These are phyloP conservation scores for Blastobotrys apis DNA, from an alignment of 1,139 yeast species.

Conservation along the genomic window DNA sequence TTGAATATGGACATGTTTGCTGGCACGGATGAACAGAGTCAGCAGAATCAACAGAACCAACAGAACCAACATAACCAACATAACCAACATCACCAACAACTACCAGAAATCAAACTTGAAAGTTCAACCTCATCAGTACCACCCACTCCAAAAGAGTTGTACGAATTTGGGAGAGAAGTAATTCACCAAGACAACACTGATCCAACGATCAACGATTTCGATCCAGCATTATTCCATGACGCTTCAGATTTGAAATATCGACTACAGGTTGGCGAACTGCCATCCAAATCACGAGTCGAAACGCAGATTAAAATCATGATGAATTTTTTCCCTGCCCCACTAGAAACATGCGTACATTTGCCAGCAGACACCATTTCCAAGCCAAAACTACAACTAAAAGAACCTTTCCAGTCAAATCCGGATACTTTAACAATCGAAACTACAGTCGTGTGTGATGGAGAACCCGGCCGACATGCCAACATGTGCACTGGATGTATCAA, in stretches of 20 bases:
- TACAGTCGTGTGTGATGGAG: conserved; percentile 36
- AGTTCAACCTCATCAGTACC: not conserved
- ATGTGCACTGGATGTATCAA: conserved; percentile 82
- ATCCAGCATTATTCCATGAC: conserved; percentile 33
- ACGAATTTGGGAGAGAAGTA: conserved; percentile 14
- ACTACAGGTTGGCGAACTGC: conserved; percentile 56
- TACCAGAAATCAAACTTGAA: too few species aligned
- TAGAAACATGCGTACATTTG: conserved; percentile 61
- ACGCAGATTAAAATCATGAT: conserved; percentile 78
- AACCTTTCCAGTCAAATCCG: conserved; percentile 33
- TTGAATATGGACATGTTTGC: conserved; percentile 27
- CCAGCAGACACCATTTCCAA: conserved; percentile 83
- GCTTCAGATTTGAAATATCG: conserved; percentile 45
- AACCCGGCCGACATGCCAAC: conserved; percentile 51
- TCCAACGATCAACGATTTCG: conserved; percentile 27
- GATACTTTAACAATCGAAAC: conserved; percentile 33
- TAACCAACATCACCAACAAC: not conserved
- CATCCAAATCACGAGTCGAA: conserved; percentile 79
- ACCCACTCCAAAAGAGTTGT: conserved; percentile 5
- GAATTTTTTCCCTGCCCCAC: conserved; percentile 67
- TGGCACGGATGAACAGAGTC: conserved; percentile 4
- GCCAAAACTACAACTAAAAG: conserved; percentile 61
- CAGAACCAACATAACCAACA: too few species aligned
- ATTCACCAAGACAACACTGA: too few species aligned
- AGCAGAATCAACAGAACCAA: too few species aligned